Evolutionary conservation across 169 alveolate species (phyloP).

Genomic region (Plasmodium gaboni): DNA sequence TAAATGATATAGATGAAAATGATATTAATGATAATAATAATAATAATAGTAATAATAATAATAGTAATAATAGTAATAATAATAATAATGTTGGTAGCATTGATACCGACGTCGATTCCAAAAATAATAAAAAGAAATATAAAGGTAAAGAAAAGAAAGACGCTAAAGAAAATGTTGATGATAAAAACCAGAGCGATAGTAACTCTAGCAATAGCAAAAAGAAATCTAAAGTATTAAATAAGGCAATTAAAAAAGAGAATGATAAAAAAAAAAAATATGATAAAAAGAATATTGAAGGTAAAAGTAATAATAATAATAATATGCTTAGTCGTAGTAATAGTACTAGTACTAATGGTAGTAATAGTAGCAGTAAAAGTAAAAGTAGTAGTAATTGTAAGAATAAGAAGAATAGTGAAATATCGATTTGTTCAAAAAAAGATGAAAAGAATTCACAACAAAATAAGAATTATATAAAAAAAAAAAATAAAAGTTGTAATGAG

Average conservation of each 20-base stretch:
- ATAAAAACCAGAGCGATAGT: neutral
- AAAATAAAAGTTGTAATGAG: neutral
- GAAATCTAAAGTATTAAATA: slow-evolving; percentile 1
- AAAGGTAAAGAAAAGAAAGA: no score
- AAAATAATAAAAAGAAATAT: neutral
- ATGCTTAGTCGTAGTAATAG: neutral
- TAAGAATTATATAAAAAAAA: slow-evolving; percentile 1
- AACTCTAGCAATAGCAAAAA: neutral
- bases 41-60: neutral
- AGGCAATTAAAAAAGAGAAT: slow-evolving; percentile 5
- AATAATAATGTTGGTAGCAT: neutral
- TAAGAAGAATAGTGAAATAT: no score
- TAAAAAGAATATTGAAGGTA: neutral
- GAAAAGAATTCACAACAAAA: neutral
- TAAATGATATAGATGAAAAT: neutral
- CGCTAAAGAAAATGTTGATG: no score
- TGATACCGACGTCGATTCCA: neutral
- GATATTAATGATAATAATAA: slow-evolving; percentile 4
- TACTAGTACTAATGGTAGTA: neutral
- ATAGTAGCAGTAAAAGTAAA: neutral
- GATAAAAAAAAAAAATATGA: neutral
- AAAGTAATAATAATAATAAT: neutral
- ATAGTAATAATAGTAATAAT: neutral
- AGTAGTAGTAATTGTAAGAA: neutral
- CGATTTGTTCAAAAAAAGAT: neutral